phyloP scores from a whole-genome alignment of 108 stramenopile species.

The Skeletonema menzelii region DNA sequence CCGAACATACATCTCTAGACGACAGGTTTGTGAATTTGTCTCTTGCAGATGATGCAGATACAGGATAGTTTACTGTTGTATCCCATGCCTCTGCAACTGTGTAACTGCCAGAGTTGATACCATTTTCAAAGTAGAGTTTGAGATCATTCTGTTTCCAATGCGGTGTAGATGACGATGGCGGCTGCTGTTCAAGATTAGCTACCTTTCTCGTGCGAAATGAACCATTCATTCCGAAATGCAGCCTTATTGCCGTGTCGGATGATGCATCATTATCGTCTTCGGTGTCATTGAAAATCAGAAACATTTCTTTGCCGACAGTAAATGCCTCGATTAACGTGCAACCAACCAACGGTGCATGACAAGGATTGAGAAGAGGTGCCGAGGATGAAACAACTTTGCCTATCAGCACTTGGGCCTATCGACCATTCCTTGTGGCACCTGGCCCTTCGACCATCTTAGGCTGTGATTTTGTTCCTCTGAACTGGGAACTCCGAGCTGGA shows the following conservation, averaged over 20 bases:
- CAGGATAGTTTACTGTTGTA: slow-evolving; percentile 29
- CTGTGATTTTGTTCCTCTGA: too few relatives aligned
- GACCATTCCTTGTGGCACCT: slow-evolving; percentile 60
- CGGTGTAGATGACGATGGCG: background rate
- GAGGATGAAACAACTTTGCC: slow-evolving; percentile 16
- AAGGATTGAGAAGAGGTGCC: background rate
- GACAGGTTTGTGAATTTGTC: slow-evolving; percentile 42
- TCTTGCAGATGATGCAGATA: slow-evolving; percentile 44
- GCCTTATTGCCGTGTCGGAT: slow-evolving; percentile 49
- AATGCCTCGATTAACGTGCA: slow-evolving; percentile 44
- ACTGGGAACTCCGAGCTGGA: too few relatives aligned
- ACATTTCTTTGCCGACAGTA: slow-evolving; percentile 71
- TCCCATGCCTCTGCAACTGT: slow-evolving; percentile 47
- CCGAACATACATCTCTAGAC: slow-evolving; percentile 45
- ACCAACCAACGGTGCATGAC: slow-evolving; percentile 12
- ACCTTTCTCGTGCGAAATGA: slow-evolving; percentile 29
- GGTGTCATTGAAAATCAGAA: slow-evolving; percentile 46
- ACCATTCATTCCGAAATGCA: slow-evolving; percentile 77
- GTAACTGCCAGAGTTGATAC: background rate
- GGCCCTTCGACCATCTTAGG: slow-evolving; percentile 67
- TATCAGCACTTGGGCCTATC: slow-evolving; percentile 45
- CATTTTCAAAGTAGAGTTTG: slow-evolving; percentile 25
- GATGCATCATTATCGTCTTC: background rate
- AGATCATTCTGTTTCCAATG: slow-evolving; percentile 44
- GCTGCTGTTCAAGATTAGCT: background rate